Conservation (phyloP, 345 rosid genomes). For the Raphanus raphanistrum region DNA sequence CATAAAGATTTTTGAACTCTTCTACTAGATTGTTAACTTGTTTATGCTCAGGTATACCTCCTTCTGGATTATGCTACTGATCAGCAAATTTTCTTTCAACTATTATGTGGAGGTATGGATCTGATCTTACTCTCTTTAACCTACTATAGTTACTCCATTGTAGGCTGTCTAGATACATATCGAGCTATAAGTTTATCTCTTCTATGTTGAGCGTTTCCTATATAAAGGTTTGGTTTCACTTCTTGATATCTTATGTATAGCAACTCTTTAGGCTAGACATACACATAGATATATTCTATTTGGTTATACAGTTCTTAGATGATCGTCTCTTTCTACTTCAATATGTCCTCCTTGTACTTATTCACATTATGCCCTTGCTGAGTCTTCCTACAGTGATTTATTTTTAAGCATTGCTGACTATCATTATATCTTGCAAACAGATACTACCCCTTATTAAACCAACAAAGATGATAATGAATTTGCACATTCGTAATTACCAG, state of each 20-base stretch:
- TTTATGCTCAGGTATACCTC: constrained; percentile 66
- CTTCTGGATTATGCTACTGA: constrained; percentile 85
- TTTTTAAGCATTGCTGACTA: constrained; percentile 1
- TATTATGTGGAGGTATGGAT: constrained; percentile 86
- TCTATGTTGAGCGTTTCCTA: not conserved
- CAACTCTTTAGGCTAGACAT: not conserved
- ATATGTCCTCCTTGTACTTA: not conserved
- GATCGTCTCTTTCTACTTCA: not conserved
- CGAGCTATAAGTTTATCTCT: not conserved
- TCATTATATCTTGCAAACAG: constrained; percentile 44
- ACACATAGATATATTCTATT: not conserved
- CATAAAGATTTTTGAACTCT: not conserved
- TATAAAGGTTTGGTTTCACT: not conserved
- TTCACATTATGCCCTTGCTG: not conserved
- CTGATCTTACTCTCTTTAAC: constrained; percentile 16
- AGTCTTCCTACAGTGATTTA: not conserved
- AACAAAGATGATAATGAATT: constrained; percentile 69
- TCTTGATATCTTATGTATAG: not conserved
- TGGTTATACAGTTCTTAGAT: constrained; percentile 4
- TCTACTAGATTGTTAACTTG: constrained; percentile 2
- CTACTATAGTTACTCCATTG: not conserved
- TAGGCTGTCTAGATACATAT: not conserved
- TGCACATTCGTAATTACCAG: constrained; percentile 56
- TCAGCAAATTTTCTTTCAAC: constrained; percentile 96
- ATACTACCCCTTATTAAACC: constrained; percentile 79